phyloP scores from a whole-genome alignment of 352 stramenopile species.

The Globisporangium camurandrum region DNA sequence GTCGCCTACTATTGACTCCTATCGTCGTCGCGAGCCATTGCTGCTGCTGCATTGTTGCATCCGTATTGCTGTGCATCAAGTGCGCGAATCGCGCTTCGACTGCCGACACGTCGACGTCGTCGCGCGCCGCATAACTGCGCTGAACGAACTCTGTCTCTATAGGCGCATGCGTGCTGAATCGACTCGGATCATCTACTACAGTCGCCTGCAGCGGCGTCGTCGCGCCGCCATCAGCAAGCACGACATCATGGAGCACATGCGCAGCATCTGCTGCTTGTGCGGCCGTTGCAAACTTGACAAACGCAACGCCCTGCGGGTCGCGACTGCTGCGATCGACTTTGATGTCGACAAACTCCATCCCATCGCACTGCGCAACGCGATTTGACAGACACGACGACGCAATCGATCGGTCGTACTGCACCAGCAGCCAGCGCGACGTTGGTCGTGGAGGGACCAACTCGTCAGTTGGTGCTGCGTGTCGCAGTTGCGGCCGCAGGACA shows the following conservation, averaged over 20 bases:
- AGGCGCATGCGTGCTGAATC: slow-evolving; percentile 57
- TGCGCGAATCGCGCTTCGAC: slow-evolving; percentile 78
- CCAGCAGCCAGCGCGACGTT: slow-evolving; percentile 51
- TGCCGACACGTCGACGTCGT: slow-evolving; percentile 62
- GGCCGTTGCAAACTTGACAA: slow-evolving; percentile 68
- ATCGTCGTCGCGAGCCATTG: too few species aligned
- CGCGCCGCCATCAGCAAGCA: slow-evolving; percentile 37
- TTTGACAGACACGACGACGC: slow-evolving; percentile 58
- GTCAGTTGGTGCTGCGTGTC: not conserved
- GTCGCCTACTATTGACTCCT: slow-evolving; percentile 11
- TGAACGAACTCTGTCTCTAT: too few species aligned
- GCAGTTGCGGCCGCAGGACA: slow-evolving; percentile 5
- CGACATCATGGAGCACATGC: slow-evolving; percentile 46
- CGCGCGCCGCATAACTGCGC: too few species aligned
- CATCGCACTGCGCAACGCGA: slow-evolving; percentile 38
- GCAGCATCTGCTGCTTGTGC: slow-evolving; percentile 32
- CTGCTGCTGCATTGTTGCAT: too few species aligned
- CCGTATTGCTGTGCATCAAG: slow-evolving; percentile 62
- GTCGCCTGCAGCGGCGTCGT: slow-evolving; percentile 57
- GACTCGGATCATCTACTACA: slow-evolving; percentile 53
- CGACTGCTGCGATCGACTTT: slow-evolving; percentile 58
- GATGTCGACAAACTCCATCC: slow-evolving; percentile 82
- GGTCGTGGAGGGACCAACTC: slow-evolving; percentile 4
- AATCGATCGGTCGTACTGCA: slow-evolving; percentile 60
- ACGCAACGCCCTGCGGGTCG: slow-evolving; percentile 60